A percentile compares a stretch with the other conserved stretches of the same genome.
phyloP scores from a whole-genome alignment of 2,329 filamentous ascomycete species.

The Calonectria pseudoreteaudii region DNA sequence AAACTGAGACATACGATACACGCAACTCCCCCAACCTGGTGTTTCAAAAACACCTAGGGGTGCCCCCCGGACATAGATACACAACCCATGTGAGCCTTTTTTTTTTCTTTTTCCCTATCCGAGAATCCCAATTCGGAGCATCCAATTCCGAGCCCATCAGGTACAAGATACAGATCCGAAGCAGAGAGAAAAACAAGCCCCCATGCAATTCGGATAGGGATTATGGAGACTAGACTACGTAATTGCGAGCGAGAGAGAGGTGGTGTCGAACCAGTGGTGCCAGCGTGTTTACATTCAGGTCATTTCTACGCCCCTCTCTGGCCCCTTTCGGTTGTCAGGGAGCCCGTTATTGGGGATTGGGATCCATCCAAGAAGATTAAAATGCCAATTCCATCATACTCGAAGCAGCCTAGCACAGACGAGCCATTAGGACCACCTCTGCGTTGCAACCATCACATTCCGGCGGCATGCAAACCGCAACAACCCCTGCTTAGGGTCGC shows the following conservation, averaged over 20 bases:
- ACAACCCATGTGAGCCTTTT: neutral
- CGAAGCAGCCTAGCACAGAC: neutral
- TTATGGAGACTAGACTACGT: neutral
- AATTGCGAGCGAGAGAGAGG: neutral
- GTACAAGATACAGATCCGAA: neutral
- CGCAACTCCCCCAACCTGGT: neutral
- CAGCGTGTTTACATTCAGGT: neutral
- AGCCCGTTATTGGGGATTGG: conserved; percentile 3
- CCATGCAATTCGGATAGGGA: neutral
- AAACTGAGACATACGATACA: conserved; percentile 7
- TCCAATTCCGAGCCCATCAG: neutral
- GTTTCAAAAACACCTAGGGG: neutral
- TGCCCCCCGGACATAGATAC: too few relatives aligned
- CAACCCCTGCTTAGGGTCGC: conserved; percentile 16
- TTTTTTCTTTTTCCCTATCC: neutral
- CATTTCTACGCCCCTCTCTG: neutral
- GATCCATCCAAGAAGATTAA: conserved; percentile 4
- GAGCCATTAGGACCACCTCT: neutral
- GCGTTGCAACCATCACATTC: conserved; percentile 15
- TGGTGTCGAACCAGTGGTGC: neutral
- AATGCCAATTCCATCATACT: conserved; percentile 3
- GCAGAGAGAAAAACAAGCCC: neutral
- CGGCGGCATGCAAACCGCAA: neutral
- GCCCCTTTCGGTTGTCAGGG: conserved; percentile 22
- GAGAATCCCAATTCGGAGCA: neutral